Percentiles rank a stretch among this genome's conserved stretches.
Conservation (phyloP, 805 yeast genomes). For the Zygosaccharomyces gambellarensis region DNA sequence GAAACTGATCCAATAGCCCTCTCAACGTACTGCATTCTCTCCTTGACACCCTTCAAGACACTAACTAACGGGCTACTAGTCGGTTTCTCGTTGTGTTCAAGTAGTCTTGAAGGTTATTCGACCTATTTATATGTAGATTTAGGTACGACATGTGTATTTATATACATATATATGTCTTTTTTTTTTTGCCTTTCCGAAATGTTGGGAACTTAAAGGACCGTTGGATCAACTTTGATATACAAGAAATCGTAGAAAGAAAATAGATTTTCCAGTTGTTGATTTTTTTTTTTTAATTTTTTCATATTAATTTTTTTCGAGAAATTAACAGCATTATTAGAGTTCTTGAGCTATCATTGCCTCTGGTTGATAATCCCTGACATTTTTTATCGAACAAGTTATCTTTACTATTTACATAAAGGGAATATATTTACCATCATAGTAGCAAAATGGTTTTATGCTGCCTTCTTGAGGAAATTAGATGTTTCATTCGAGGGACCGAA, state of each 20-base stretch:
- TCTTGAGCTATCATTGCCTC: neutral
- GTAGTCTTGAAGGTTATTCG: neutral
- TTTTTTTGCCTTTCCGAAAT: conserved; percentile 4
- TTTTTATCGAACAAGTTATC: neutral
- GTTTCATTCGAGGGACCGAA: neutral
- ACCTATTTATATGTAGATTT: neutral
- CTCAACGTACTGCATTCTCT: conserved; percentile 88
- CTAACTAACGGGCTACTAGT: neutral
- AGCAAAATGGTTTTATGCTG: neutral
- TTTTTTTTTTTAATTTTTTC: too few relatives aligned
- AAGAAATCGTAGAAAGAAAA: neutral
- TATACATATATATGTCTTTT: neutral
- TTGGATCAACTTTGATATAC: neutral
- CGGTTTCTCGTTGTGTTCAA: neutral
- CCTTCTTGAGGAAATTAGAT: neutral
- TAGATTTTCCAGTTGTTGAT: neutral
- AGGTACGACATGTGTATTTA: neutral
- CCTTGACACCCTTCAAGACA: neutral
- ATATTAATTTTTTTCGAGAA: neutral
- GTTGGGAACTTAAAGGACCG: conserved; percentile 3
- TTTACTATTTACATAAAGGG: conserved; percentile 4
- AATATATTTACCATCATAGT: conserved; percentile 1
- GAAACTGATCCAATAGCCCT: conserved; percentile 92
- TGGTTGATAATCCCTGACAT: neutral
- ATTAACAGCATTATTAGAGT: too few relatives aligned